Evolutionary conservation across 805 yeast species (phyloP).

Genomic region (Ogataea saltuana): DNA sequence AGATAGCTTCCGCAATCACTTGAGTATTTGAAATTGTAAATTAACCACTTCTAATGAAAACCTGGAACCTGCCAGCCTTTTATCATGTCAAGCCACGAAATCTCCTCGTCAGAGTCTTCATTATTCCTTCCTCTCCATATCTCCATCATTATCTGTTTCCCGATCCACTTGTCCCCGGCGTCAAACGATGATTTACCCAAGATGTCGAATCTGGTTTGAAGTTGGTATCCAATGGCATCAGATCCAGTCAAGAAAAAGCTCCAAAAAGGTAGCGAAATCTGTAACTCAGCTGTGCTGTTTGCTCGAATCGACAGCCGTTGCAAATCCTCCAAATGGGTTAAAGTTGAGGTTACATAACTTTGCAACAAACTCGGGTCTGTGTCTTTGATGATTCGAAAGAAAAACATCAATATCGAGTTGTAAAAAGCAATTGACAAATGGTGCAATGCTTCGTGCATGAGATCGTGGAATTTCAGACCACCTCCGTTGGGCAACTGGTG

Average conservation of each 20-base stretch:
- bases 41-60: conserved; percentile 20
- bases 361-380: conserved; percentile 39
- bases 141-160: conserved; percentile 53
- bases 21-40: too few species aligned
- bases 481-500: conserved; percentile 19
- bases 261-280: conserved; percentile 49
- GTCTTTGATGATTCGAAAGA: conserved; percentile 47
- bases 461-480: conserved; percentile 33
- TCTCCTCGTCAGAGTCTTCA: conserved; percentile 30
- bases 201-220: conserved; percentile 38
- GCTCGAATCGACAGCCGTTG: conserved; percentile 22
- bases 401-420: conserved; percentile 45
- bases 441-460: conserved; percentile 43
- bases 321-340: conserved; percentile 39
- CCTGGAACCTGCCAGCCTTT: conserved; percentile 52
- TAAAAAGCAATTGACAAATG: conserved; percentile 44
- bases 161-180: conserved; percentile 51
- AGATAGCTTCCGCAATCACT: conserved; percentile 53
- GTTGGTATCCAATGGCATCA: conserved; percentile 36
- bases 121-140: conserved; percentile 46
- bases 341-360: conserved; percentile 35
- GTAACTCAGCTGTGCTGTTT: conserved; percentile 23
- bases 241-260: conserved; percentile 46
- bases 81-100: conserved; percentile 54
- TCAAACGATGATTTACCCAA: conserved; percentile 36